phyloP scores from a whole-genome alignment of 345 rosid genomes.

The Capsella bursapastoris region DNA sequence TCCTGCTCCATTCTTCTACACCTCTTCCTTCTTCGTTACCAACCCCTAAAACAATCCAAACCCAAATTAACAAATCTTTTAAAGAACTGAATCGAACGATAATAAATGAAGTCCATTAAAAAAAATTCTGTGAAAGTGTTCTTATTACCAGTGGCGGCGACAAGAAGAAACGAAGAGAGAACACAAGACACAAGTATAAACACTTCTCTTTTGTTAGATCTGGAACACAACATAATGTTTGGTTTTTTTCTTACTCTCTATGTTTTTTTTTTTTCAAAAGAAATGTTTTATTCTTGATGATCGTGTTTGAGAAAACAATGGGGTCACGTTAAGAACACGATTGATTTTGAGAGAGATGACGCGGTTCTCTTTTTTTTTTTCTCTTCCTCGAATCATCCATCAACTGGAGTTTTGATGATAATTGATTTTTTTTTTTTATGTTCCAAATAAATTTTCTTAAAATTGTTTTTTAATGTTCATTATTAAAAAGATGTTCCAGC shows the following conservation, averaged over 20 bases:
- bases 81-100: neutral
- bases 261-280: neutral
- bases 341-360: conserved; percentile 32
- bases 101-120: neutral
- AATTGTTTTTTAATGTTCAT: neutral
- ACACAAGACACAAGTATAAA: conserved; percentile 32
- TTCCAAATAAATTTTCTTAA: neutral
- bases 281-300: conserved; percentile 1
- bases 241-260: neutral
- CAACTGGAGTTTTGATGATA: neutral
- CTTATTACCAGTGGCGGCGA: conserved; percentile 43
- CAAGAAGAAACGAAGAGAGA: conserved; percentile 42
- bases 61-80: neutral
- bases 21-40: conserved; percentile 37
- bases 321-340: conserved; percentile 26
- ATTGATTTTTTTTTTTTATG: neutral
- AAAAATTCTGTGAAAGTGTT: neutral
- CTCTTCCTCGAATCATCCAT: conserved; percentile 30
- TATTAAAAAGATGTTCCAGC: conserved; percentile 1
- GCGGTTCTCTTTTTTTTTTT: conserved; percentile 28
- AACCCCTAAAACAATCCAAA: conserved; percentile 31
- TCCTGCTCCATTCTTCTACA: conserved; percentile 46
- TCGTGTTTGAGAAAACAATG: conserved; percentile 23
- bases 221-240: conserved; percentile 36
- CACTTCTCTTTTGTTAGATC: conserved; percentile 41